phyloP scores from a whole-genome alignment of 1,139 yeast species.

The Debaryomyces nepalensis region DNA sequence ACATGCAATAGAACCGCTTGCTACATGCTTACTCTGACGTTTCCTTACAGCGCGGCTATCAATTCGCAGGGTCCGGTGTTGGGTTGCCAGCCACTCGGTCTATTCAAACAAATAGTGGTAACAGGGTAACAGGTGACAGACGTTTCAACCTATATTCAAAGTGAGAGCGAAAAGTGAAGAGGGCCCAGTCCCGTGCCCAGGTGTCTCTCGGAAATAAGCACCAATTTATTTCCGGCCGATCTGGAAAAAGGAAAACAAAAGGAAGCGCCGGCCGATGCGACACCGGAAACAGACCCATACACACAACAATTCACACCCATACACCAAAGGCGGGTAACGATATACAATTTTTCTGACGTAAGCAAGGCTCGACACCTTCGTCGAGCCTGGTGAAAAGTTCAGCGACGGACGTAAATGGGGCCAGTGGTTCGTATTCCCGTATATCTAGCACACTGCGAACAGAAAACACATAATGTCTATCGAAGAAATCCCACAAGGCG shows the following conservation, averaged over 20 bases:
- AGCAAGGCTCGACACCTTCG: background rate
- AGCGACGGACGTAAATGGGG: conserved; percentile 5
- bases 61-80: no score
- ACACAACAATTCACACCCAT: background rate
- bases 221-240: background rate
- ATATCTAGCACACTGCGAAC: conserved; percentile 1
- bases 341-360: no score
- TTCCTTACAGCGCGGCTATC: background rate
- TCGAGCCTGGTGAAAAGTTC: conserved; percentile 1
- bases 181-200: no score
- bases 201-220: background rate
- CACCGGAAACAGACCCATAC: background rate
- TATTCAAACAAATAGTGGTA: no score
- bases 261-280: background rate
- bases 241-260: background rate
- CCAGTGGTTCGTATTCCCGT: no score
- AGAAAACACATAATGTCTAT: conserved; percentile 44
- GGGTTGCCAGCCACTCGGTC: no score
- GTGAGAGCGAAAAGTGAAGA: no score
- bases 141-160: no score
- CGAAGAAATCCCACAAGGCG: conserved; percentile 82
- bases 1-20: conserved; percentile 1
- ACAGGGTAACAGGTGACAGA: no score
- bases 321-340: no score
- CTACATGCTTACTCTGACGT: background rate